phyloP scores from a whole-genome alignment of 331 rosid genomes.

The Pyracantha coccinea region DNA sequence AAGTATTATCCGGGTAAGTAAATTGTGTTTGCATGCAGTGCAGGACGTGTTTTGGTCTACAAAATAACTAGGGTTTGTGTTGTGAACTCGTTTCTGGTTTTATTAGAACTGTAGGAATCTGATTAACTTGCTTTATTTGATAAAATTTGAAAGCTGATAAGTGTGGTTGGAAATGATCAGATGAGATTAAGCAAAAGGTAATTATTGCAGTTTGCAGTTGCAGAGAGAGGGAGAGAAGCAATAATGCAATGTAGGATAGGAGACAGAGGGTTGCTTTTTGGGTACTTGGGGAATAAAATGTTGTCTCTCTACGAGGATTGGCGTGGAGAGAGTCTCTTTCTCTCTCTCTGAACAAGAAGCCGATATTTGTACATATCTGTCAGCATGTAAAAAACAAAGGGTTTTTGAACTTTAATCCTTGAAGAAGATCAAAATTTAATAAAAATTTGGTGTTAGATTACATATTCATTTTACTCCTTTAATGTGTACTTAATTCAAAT shows the following conservation, averaged over 20 bases:
- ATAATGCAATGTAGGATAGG: constrained; percentile 65
- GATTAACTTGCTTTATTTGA: constrained; percentile 21
- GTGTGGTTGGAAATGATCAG: constrained; percentile 42
- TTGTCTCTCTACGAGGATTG: constrained; percentile 93
- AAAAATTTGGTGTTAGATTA: too few relatives aligned
- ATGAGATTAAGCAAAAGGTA: constrained; percentile 63
- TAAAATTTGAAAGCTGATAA: constrained; percentile 18
- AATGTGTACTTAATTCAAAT: too few relatives aligned
- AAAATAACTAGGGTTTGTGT: not conserved
- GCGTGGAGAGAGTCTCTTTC: constrained; percentile 26
- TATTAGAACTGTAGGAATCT: constrained; percentile 22
- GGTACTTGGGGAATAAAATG: constrained; percentile 95
- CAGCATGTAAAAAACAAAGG: not conserved
- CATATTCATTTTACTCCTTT: too few relatives aligned
- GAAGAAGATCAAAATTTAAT: too few relatives aligned
- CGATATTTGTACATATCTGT: constrained; percentile 9
- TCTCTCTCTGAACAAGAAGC: constrained; percentile 12
- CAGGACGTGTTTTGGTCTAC: not conserved
- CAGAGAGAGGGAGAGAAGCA: constrained; percentile 16
- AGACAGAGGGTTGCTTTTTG: constrained; percentile 86
- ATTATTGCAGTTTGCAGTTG: constrained; percentile 31
- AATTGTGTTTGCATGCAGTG: not conserved
- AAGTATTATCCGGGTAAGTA: not conserved
- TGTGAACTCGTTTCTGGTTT: constrained; percentile 25
- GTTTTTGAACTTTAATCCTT: too few relatives aligned